A percentile compares a stretch with the other conserved stretches of the same genome.
These are phyloP conservation scores for Hirschioporus abietinus DNA, from an alignment of 768 basidiomycete genomes.

Conservation along the genomic window DNA sequence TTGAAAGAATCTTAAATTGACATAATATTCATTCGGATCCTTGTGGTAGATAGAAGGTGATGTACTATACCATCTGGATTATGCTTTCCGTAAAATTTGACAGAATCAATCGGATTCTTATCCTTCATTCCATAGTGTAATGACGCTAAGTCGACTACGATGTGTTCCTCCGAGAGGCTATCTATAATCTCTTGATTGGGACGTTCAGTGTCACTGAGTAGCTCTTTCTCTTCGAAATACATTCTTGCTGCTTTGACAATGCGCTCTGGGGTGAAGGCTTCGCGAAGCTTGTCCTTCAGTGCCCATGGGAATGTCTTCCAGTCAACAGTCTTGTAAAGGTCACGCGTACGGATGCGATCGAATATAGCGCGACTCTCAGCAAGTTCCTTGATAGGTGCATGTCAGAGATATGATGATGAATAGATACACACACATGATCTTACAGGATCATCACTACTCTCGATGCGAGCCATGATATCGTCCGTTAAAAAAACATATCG, in stretches of 20 bases:
- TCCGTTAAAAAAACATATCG: constrained; percentile 66
- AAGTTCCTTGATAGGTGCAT: constrained; percentile 43
- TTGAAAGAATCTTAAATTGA: constrained; percentile 32
- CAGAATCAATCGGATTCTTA: constrained; percentile 59
- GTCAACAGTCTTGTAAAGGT: constrained; percentile 69
- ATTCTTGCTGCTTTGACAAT: constrained; percentile 29
- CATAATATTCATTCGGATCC: neutral
- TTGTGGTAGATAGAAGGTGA: neutral
- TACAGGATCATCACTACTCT: constrained; percentile 47
- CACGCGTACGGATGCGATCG: constrained; percentile 52
- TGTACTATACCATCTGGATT: constrained; percentile 45
- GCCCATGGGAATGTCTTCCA: constrained; percentile 43
- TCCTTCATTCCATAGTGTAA: constrained; percentile 78
- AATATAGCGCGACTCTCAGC: constrained; percentile 54
- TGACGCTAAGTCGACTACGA: constrained; percentile 58
- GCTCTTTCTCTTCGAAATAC: neutral
- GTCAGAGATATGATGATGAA: neutral
- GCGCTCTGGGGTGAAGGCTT: constrained; percentile 29
- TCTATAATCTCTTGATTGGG: constrained; percentile 21
- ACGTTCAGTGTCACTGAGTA: constrained; percentile 11
- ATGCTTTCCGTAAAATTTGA: constrained; percentile 71
- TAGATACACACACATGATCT: constrained; percentile 15
- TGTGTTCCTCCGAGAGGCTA: constrained; percentile 38
- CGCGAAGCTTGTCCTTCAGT: constrained; percentile 21
- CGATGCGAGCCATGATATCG: constrained; percentile 55